Evolutionary conservation across 345 rosid species (phyloP).

Genomic region (Acer saccharum): DNA sequence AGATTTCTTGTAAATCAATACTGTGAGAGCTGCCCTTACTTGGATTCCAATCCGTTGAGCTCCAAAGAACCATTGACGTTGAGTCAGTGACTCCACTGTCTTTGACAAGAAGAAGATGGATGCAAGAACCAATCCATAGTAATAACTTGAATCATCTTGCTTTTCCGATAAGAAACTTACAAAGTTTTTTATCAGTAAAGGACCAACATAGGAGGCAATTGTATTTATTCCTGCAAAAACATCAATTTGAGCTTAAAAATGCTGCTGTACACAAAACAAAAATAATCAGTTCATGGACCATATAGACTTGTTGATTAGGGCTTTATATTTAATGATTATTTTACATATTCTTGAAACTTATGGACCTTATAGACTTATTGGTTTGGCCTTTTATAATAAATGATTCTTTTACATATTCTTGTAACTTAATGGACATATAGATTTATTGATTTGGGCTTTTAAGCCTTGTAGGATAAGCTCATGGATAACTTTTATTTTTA

Average conservation of each 20-base stretch:
- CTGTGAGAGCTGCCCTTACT: constrained; percentile 57
- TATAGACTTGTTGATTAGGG: no score
- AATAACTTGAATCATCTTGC: constrained; percentile 36
- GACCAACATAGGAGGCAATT: constrained; percentile 59
- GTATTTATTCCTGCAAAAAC: constrained; percentile 51
- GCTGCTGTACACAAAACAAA: neutral
- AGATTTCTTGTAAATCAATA: constrained; percentile 55
- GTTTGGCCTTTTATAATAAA: no score
- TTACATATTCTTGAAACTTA: no score
- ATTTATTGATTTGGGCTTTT: no score
- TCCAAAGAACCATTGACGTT: constrained; percentile 72
- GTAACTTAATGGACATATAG: no score
- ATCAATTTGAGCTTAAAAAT: constrained; percentile 8
- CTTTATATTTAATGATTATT: no score
- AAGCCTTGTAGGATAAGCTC: no score
- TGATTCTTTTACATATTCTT: no score
- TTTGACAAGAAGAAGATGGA: constrained; percentile 59
- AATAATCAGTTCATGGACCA: no score
- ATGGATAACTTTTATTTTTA: no score
- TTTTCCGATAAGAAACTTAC: constrained; percentile 51
- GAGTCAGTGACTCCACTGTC: constrained; percentile 61
- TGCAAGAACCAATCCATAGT: constrained; percentile 52
- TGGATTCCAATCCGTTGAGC: constrained; percentile 61
- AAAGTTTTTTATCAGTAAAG: constrained; percentile 64
- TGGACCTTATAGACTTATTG: no score